phyloP scores from a whole-genome alignment of 2,329 filamentous ascomycete genomes.

The Fusarium tupiense region DNA sequence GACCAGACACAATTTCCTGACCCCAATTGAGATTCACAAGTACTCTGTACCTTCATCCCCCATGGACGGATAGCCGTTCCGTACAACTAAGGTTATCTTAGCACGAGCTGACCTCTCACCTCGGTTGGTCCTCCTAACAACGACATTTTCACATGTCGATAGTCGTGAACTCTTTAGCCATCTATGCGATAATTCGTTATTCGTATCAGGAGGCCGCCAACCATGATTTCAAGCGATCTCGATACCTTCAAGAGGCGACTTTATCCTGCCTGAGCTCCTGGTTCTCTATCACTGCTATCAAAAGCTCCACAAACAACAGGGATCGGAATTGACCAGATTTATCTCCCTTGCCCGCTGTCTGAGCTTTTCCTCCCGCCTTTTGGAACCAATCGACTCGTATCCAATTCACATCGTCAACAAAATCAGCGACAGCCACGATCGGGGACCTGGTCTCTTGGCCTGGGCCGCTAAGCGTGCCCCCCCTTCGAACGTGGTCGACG shows the following conservation, averaged over 20 bases:
- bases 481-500: conserved; percentile 21
- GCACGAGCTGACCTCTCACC: conserved; percentile 23
- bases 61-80: background rate
- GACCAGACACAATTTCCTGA: background rate
- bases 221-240: background rate
- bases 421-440: conserved; percentile 19
- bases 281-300: background rate
- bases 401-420: conserved; percentile 37
- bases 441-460: conserved; percentile 5
- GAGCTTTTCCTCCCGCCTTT: conserved; percentile 17
- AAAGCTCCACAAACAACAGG: conserved; percentile 25
- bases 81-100: conserved; percentile 36
- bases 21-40: background rate
- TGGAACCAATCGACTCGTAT: conserved; percentile 26
- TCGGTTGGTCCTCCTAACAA: conserved; percentile 14
- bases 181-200: conserved; percentile 14
- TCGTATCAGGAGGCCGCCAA: background rate
- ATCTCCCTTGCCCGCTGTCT: conserved; percentile 25
- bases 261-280: background rate
- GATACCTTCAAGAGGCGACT: background rate
- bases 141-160: conserved; percentile 27
- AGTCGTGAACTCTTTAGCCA: conserved; percentile 1
- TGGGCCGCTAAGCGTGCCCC: conserved; percentile 15
- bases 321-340: conserved; percentile 27
- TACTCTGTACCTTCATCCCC: background rate